Base-by-base conservation (phyloP, 805 yeast species). In the Pichia phayaonensis region DNA sequence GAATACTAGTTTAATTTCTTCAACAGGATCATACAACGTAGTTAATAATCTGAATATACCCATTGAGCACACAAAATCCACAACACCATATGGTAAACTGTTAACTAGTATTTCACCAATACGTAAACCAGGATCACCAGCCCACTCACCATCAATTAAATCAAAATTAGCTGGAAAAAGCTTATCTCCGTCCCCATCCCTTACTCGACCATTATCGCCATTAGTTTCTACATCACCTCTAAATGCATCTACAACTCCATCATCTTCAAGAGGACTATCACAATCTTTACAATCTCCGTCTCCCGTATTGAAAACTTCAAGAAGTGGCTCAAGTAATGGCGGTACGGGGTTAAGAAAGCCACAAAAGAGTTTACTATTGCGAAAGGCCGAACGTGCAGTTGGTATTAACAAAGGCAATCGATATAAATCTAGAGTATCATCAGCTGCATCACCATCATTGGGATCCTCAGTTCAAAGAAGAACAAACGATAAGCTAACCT, bases 321-420 rank as follows among this genome's bases (percentile, higher is more conserved):
- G 24, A 44, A 31, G 22, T n/a, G 41, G 13, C 38, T 27, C 40
- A 40, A 24, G 42, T 43, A 48, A 49, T 50, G 53, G 48, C 36
- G 49, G 51, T 24, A 48, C 42, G 10, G 47, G 45, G n/a, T 7
- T 27, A 7, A 31, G 39, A 41, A 59, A 56, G 45, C 39, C 50
- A 13, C 55, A 56, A 23, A 60, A 59, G 38, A 57, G 62, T 11
- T 56, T 56, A 43, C 54, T 61, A 2, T 21, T 56, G 13, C 36
- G 59, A 21, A 59, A 60, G 7, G 60, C 61, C 7, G 59, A 56
- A 46, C 54, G 59, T 38, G 60, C 56, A 6, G 50, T 53, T 12
- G 54, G 53, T 15, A 50, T 50, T 6, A 46, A 39, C 45, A 34
- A 40, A 46, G 3, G 53, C 27, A 20, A 27, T 49, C 29, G 31